phyloP scores from a whole-genome alignment of 352 stramenopile species.

The Globisporangium takayamanum region DNA sequence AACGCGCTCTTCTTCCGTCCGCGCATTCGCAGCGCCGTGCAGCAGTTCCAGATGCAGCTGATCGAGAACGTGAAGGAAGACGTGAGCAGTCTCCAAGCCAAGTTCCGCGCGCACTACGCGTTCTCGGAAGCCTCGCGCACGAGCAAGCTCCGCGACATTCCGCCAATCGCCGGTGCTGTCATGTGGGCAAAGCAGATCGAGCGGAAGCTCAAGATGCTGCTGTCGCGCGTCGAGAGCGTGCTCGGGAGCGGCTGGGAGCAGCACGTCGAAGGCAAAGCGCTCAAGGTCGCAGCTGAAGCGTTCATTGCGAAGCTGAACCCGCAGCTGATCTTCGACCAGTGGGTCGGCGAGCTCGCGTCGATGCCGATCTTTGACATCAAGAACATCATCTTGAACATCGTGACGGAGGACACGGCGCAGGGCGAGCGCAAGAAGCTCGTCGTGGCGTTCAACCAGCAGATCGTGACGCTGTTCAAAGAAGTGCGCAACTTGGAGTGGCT shows the following conservation, averaged over 20 bases:
- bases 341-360: conserved; percentile 89
- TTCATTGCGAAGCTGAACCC: conserved; percentile 86
- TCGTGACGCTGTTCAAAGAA: conserved; percentile 98
- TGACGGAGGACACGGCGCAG: conserved; percentile 68
- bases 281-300: conserved; percentile 89
- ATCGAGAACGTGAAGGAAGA: conserved; percentile 97
- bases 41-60: conserved; percentile 98
- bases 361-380: conserved; percentile 90
- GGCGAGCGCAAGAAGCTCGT: conserved; percentile 74
- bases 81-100: conserved; percentile 94
- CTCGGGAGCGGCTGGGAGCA: conserved; percentile 97
- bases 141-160: conserved; percentile 95
- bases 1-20: conserved; percentile 97
- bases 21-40: conserved; percentile 92
- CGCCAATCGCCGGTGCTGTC: conserved; percentile 96
- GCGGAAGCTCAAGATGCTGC: conserved; percentile 95
- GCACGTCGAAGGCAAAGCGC: conserved; percentile 93
- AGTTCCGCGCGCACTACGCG: conserved; percentile 94
- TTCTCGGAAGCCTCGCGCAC: conserved; percentile 93
- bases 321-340: conserved; percentile 93
- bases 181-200: conserved; percentile 99
- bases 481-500: conserved; percentile 98
- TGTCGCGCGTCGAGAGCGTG: conserved; percentile 96
- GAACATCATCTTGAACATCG: conserved; percentile 88
- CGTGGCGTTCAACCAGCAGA: conserved; percentile 96